Base-by-base conservation (phyloP, 192 early-diverging fungal genomes). In the Pilobolus umbonatus region DNA sequence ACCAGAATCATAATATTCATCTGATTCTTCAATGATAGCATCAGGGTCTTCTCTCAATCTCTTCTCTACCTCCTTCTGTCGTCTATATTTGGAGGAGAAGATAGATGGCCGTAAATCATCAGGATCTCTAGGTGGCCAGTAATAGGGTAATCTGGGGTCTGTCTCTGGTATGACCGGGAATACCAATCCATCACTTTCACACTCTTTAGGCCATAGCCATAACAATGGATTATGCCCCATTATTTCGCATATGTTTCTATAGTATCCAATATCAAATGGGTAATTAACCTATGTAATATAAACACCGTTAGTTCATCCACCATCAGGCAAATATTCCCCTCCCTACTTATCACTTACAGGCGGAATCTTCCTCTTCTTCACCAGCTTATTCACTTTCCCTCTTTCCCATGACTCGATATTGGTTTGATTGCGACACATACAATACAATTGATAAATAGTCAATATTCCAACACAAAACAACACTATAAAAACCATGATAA, bases 361-460 rank as follows among this genome's bases (percentile, higher is more conserved):
- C 43, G 61, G 64, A 21, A 93, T 80, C 34, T 81, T 85, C n/a
- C 81, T 81, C 28, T 70, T 59, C 32, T 74, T 70, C 38, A 87
- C 75, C 55, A 93, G 67, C 5, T 73, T 72, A 0, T 80, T 72
- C 24, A 92, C 88, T 54, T 81, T 85, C 40, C 80, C 77, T 56
- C 82, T 85, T 63, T 92, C 90, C 69, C 82, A 83, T 44, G 65
- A 77, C 65, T 95, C 92, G 57, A 93, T 95, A 4, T 90, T 92
- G 0, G 90, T 88, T 21, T 82, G 80, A 61, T 92, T 91, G 44
- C 53, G 60, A 9, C 61, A 42, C 29, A 87, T 51, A 61, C 88
- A 85, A 67, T 81, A 91, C 12, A 89, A 30, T 57, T 95, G 92
- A 67, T 82, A 93, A 9, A 74, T 54, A n/a, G 71, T 60, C 21